A percentile compares a stretch with the other conserved stretches of the same genome.
These are phyloP conservation scores for Ganoderma resinaceum DNA, from an alignment of 1,284 basidiomycete species.

Conservation along the genomic window DNA sequence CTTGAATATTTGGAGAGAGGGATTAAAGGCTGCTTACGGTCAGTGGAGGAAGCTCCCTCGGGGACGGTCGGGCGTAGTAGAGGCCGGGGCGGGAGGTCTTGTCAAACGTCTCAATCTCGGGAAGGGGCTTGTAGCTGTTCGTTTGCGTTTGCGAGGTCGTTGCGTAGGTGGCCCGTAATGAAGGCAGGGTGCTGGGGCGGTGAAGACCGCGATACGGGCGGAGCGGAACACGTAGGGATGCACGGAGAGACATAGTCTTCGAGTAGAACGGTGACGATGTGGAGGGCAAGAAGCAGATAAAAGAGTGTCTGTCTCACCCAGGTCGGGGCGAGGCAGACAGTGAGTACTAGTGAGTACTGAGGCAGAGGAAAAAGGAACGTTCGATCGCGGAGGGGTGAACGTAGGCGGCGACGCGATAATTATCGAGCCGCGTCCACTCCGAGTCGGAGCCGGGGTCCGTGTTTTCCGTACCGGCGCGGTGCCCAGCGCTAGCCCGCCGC, in stretches of 20 bases:
- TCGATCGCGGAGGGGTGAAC: neutral
- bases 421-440: neutral
- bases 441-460: neutral
- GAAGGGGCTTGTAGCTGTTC: slow-evolving; percentile 33
- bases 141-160: slow-evolving; percentile 31
- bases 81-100: slow-evolving; percentile 42
- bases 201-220: slow-evolving; percentile 10
- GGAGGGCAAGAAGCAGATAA: neutral
- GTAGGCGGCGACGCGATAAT: neutral
- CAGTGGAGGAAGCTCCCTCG: slow-evolving; percentile 51
- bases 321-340: neutral
- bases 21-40: slow-evolving; percentile 40
- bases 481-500: neutral
- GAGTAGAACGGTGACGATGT: too few relatives aligned
- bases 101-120: slow-evolving; percentile 43
- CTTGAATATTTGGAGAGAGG: neutral
- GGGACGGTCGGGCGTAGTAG: slow-evolving; percentile 44
- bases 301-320: neutral
- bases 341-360: too few relatives aligned
- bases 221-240: slow-evolving; percentile 19
- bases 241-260: slow-evolving; percentile 20
- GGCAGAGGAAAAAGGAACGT: neutral
- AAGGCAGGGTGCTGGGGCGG: neutral
- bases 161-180: slow-evolving; percentile 20
- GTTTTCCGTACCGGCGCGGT: neutral